These are phyloP conservation scores for Pythium biforme DNA, from an alignment of 352 stramenopile genomes.

Conservation along the genomic window DNA sequence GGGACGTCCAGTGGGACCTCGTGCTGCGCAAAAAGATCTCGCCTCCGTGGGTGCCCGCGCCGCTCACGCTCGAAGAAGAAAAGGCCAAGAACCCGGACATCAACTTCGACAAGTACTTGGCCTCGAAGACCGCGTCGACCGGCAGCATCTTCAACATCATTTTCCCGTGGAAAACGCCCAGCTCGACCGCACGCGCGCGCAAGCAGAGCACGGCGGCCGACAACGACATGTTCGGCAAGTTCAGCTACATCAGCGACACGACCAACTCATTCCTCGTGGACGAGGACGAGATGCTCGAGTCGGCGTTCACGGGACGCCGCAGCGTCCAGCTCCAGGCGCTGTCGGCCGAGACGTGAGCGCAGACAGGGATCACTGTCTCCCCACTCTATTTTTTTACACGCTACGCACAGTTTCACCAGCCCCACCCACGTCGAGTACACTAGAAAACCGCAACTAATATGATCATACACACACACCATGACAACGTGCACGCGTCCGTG, in stretches of 20 bases:
- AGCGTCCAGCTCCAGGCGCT: conserved; percentile 84
- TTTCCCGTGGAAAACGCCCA: conserved; percentile 72
- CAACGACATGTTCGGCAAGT: conserved; percentile 82
- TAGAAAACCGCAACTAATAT: conserved; percentile 21
- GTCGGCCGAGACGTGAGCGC: conserved; percentile 54
- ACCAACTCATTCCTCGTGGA: conserved; percentile 88
- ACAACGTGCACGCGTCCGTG: no score
- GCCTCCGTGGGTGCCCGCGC: conserved; percentile 69
- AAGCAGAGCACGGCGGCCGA: conserved; percentile 47
- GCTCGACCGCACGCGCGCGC: conserved; percentile 41
- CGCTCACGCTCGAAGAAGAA: conserved; percentile 72
- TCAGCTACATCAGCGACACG: conserved; percentile 88
- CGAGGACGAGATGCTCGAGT: conserved; percentile 87
- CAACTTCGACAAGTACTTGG: conserved; percentile 84
- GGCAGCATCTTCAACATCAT: conserved; percentile 84
- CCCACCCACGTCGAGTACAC: conserved; percentile 8
- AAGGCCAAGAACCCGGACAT: conserved; percentile 77
- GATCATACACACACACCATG: conserved; percentile 4
- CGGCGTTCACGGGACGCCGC: conserved; percentile 75
- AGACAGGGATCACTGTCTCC: not conserved
- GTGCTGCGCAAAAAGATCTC: conserved; percentile 80
- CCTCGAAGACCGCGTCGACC: conserved; percentile 75
- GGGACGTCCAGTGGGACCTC: conserved; percentile 76
- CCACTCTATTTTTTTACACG: conserved; percentile 4
- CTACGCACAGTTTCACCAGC: not conserved